Evolutionary conservation across 2,329 filamentous ascomycete genomes (phyloP), one percentile per base, ranked within the genome.

Genomic region (Colletotrichum eleusines): DNA sequence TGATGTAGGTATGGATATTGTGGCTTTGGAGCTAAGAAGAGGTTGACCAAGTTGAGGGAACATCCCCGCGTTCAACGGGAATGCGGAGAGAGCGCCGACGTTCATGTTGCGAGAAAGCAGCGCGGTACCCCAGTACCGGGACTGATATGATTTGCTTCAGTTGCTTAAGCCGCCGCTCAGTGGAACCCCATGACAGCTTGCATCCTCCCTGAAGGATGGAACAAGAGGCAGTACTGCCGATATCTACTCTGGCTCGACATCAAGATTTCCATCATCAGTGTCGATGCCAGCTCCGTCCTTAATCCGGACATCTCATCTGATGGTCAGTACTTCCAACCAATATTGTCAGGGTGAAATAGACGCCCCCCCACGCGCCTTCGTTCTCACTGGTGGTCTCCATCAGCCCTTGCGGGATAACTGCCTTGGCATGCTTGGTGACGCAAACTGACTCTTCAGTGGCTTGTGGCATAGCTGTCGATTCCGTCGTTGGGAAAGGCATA

Each of bases 281-380:
- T 46, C 26, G 31, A 38, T 63, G 9, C 11, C 55, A 66, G 46
- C 62, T 66, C 48, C n/a, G n/a, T n/a, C n/a, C 67, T 63, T 38
- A 23, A 54, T 67, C 48, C 20, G 57, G 57, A 61, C 55, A 44
- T 18, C 57, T 66, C 57, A 62, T 50, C 55, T 53, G 63, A 70
- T 18, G 44, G 48, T 5, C 40, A 38, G 23, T 50, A 11, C 44
- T n/a, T n/a, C n/a, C n/a, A n/a, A n/a, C n/a, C n/a, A n/a, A n/a
- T n/a, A n/a, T n/a, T n/a, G n/a, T n/a, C n/a, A n/a, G n/a, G n/a
- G n/a, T n/a, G n/a, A n/a, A n/a, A n/a, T 12, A 11, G 9, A 44
- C 42, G 26, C n/a, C 59, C 40, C 44, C 44, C 42, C 46, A 44
- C 42, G 20, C 23, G 42, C 42, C 46, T 11, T 26, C 42, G 26